Base-by-base conservation (phyloP, 2,329 filamentous ascomycete species). In the Conoideocrella luteorostrata region DNA sequence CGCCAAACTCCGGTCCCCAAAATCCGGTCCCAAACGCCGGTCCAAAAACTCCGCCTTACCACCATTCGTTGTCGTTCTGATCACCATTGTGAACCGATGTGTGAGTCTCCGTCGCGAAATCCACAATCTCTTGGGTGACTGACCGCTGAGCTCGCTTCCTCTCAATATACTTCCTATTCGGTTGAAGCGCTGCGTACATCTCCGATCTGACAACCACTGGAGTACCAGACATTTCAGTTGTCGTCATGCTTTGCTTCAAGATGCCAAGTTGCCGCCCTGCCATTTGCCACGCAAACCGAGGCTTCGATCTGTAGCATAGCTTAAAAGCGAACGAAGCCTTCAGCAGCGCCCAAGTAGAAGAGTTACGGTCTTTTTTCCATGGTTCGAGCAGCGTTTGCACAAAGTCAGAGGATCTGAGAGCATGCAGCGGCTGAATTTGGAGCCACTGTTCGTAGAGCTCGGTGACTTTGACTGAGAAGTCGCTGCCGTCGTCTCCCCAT, bases 321-420 rank as follows among this genome's bases (percentile, higher is more conserved):
- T 66, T 67, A 53, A 75, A 78, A 4, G 65, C 57, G 4, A 60
- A 61, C 2, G 74, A 76, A 0, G 75, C 76, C 45, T 75, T 74
- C 13, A 78, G 56, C 3, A 75, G 55, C 3, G 66, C 62, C 74
- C 74, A 80, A 4, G 50, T 55, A 21, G 63, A 68, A 10, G 63
- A 59, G 2, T 52, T 33, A 0, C 49, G 43, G 13, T 61, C 48
- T 4, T 46, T 40, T 10, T 45, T 52, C 52, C 52, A 57, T 2
- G 21, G 7, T 7, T 59, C 55, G 5, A 72, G 49, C 3, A 61
- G 56, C 0, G 43, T 42, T 7, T 45, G 47, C 4, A 64, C 50
- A 5, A 55, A 52, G 26, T 58, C 61, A 23, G 56, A 52, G 13
- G 36, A 24, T 6, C 48, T 26, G n/a, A 52, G 18, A 9, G 53